Evolutionary conservation across 805 yeast species (phyloP), one percentile per base, ranked within the genome.

Genomic region (Brettanomyces nanus): DNA sequence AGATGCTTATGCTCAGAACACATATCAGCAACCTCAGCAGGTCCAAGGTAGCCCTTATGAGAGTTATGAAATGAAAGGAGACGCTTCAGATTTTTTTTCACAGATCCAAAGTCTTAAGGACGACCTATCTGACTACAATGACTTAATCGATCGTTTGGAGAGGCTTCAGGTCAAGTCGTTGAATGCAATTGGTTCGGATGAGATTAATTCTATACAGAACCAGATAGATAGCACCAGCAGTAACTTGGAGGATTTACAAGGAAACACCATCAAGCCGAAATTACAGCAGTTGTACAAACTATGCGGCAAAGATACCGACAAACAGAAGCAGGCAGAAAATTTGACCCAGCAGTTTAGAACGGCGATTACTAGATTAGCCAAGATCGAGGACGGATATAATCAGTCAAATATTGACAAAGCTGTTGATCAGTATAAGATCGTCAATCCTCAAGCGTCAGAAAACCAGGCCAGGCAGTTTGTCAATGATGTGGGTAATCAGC

Each of bases 381-480:
- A 78, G 52, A 75, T 85, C 46, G 97, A 92, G 63, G 86, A 85
- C 44, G 76, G 81, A 52, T 87, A 85, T 68, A 75, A 87, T 48
- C 87, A 82, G 58, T 77, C 81, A 52, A 85, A 85, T 59, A 79
- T 82, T 58, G 76, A 77, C 44, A 95, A 85, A 56, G 95, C 96
- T 35, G 89, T 81, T 53, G 79, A 95, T 61, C 97, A 90, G 70
- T 89, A 82, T 67, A 79, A 77, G 56, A 85, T 92, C 53, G 92
- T 85, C 45, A 82, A 79, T 53, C 95, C 95, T 6, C 82, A 79
- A 44, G 92, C 94, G 4, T 72, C 90, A 15, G 83, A 82, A 20
- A 83, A 71, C 36, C 95, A 90, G 65, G 84, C 90, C 44, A 77
- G 75, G 47, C 85, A 80, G 37, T 95, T 89, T 35, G 79, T 89